Evolutionary conservation across 192 early-diverging fungal genomes (phyloP).

Genomic region (Dissophora ornata): DNA sequence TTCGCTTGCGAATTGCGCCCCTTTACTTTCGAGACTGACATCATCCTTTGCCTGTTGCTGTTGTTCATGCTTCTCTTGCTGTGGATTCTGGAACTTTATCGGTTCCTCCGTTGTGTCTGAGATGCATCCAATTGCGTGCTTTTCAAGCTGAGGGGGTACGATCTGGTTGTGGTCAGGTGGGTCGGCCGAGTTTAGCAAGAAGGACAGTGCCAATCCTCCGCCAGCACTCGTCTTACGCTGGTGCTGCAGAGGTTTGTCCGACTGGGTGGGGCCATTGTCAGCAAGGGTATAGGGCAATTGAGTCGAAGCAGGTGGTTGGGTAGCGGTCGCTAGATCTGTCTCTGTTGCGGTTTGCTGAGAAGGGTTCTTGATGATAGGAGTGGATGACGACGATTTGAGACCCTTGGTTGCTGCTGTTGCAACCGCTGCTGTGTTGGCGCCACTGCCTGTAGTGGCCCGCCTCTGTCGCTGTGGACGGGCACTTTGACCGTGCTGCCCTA

Average conservation of each 20-base stretch:
- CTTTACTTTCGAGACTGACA: slow-evolving; percentile 13
- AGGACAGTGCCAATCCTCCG: neutral
- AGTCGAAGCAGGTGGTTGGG: neutral
- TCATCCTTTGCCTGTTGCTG: slow-evolving; percentile 1
- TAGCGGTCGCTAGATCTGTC: neutral
- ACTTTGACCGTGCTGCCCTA: slow-evolving; percentile 4
- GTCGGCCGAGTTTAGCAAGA: neutral
- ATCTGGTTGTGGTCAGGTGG: neutral
- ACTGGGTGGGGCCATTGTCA: neutral
- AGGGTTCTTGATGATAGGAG: neutral
- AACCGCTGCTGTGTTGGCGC: neutral
- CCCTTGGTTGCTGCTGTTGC: no score
- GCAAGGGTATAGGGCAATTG: slow-evolving; percentile 11
- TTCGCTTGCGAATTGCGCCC: neutral
- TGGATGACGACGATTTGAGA: neutral
- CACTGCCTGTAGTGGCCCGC: slow-evolving; percentile 3
- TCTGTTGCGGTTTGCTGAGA: neutral
- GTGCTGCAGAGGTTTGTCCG: neutral
- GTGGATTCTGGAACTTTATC: neutral
- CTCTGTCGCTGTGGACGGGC: slow-evolving; percentile 14
- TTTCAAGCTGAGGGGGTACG: neutral
- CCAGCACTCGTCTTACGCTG: neutral
- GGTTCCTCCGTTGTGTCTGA: neutral
- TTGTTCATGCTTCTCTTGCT: neutral
- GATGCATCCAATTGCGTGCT: neutral